These are phyloP conservation scores for Tylopilus sp. DNA, from an alignment of 1,284 basidiomycete genomes.

Conservation along the genomic window DNA sequence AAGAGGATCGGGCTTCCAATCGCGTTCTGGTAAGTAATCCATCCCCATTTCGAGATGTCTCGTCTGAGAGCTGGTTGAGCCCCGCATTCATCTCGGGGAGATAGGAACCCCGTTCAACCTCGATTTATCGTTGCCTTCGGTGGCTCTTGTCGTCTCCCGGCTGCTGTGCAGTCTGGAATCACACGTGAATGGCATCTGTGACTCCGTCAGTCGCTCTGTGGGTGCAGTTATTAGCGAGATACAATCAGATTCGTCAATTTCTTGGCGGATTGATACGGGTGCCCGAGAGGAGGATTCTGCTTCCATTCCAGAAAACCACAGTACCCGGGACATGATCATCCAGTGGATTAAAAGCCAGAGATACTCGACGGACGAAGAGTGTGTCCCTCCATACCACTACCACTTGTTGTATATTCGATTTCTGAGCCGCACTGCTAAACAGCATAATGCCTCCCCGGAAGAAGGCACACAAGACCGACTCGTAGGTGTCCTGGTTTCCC, in stretches of 20 bases:
- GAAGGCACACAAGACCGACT: not conserved
- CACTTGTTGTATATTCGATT: not conserved
- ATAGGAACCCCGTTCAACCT: constrained; percentile 2
- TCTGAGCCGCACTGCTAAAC: not conserved
- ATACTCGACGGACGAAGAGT: not conserved
- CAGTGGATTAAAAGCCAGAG: constrained; percentile 3
- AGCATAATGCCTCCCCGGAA: not conserved
- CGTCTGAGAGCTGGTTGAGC: not conserved
- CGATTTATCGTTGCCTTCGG: constrained; percentile 6
- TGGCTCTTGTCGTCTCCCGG: constrained; percentile 2
- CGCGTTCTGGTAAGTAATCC: not conserved
- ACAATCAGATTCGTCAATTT: not conserved
- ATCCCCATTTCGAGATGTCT: not conserved
- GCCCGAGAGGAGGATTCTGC: not conserved
- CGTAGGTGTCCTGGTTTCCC: not conserved
- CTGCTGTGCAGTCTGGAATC: constrained; percentile 1
- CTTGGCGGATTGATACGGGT: constrained; percentile 12
- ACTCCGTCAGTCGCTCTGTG: constrained; percentile 2
- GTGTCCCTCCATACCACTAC: not conserved
- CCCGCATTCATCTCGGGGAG: constrained; percentile 1
- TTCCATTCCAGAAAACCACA: not conserved
- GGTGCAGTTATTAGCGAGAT: not conserved
- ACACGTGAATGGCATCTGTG: not conserved
- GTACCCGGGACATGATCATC: not conserved
- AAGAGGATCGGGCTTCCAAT: not conserved